Conservation (phyloP, 768 basidiomycete species). For the Lanmaoa rubissima region DNA sequence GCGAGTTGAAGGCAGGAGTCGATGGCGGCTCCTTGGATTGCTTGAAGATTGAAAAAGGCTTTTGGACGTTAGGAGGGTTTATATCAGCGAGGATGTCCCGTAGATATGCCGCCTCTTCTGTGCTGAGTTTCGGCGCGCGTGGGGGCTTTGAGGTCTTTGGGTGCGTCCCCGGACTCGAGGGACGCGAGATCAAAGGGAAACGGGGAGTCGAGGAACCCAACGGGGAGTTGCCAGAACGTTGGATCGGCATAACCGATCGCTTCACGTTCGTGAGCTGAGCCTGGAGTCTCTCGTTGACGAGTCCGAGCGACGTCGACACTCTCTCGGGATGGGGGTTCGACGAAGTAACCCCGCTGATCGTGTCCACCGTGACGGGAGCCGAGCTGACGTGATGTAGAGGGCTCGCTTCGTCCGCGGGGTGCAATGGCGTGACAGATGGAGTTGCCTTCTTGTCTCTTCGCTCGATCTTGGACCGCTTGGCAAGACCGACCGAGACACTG, state of each 20-base stretch:
- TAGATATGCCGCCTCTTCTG: slow-evolving; percentile 64
- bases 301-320: slow-evolving; percentile 22
- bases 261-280: slow-evolving; percentile 27
- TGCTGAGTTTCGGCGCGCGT: slow-evolving; percentile 51
- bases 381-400: slow-evolving; percentile 9
- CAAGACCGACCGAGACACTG: slow-evolving; percentile 54
- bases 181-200: slow-evolving; percentile 28
- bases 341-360: neutral
- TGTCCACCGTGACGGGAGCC: slow-evolving; percentile 7
- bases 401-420: slow-evolving; percentile 25
- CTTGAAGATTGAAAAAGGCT: slow-evolving; percentile 52
- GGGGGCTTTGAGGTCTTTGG: slow-evolving; percentile 40
- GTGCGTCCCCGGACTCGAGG: slow-evolving; percentile 30
- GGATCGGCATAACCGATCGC: slow-evolving; percentile 24
- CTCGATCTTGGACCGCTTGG: slow-evolving; percentile 34
- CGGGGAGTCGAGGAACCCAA: slow-evolving; percentile 17
- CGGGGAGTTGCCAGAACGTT: slow-evolving; percentile 20
- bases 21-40: slow-evolving; percentile 32
- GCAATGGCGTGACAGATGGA: slow-evolving; percentile 23
- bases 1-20: slow-evolving; percentile 17
- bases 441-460: slow-evolving; percentile 35
- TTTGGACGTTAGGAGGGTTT: slow-evolving; percentile 38
- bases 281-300: slow-evolving; percentile 28
- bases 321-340: slow-evolving; percentile 12
- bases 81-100: slow-evolving; percentile 68